Conservation (phyloP, 2,329 filamentous ascomycete genomes). For the Annulohypoxylon truncatum region DNA sequence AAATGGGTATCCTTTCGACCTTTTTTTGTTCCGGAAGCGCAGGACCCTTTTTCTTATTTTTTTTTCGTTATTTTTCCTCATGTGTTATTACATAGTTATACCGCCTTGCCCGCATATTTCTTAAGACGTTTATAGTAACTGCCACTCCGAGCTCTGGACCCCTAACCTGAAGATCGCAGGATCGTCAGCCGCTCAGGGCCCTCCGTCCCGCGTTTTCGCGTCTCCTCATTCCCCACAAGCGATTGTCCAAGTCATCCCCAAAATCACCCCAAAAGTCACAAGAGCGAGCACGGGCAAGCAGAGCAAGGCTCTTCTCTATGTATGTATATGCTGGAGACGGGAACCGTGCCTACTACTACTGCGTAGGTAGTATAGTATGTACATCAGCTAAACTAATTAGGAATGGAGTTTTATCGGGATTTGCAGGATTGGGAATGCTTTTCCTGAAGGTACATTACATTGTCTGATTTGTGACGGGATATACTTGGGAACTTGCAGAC, state of each 20-base stretch:
- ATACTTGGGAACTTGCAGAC: slow-evolving; percentile 20
- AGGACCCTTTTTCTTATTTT: not conserved
- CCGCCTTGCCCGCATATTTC: slow-evolving; percentile 15
- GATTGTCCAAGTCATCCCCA: slow-evolving; percentile 4
- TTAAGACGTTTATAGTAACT: slow-evolving; percentile 2
- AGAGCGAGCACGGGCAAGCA: not conserved
- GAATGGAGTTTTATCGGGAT: slow-evolving; percentile 31
- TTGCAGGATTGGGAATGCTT: slow-evolving; percentile 19
- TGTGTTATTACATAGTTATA: no score
- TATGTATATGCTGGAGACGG: slow-evolving; percentile 3
- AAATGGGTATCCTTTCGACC: slow-evolving; percentile 24
- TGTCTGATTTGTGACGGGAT: slow-evolving; percentile 20
- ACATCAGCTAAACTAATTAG: not conserved
- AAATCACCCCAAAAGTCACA: slow-evolving; percentile 5
- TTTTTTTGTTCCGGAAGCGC: slow-evolving; percentile 16
- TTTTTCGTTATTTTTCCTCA: not conserved
- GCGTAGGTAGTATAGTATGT: no score
- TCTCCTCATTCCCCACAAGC: slow-evolving; percentile 6
- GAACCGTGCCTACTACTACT: not conserved
- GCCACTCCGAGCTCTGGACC: slow-evolving; percentile 3
- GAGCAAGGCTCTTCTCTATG: not conserved
- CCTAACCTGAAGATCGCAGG: slow-evolving; percentile 17
- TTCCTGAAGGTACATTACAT: slow-evolving; percentile 4
- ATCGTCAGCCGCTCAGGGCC: slow-evolving; percentile 11
- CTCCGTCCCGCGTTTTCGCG: not conserved